Conservation (phyloP, 75 land plant genomes). For the Pseudotsuga menziesii region DNA sequence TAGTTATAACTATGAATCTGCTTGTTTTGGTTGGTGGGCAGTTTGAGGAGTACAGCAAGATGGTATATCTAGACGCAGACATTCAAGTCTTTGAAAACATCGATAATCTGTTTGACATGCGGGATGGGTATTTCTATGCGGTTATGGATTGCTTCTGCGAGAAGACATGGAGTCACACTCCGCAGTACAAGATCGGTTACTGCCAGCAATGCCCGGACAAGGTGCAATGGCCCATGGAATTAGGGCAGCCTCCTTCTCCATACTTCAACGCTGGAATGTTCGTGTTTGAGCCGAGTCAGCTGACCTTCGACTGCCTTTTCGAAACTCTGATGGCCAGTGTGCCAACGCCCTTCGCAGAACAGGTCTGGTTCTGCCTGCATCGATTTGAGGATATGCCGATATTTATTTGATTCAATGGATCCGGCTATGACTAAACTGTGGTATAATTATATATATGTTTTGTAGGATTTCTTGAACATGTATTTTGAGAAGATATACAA, state of each 20-base stretch:
- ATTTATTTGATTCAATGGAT: too few species aligned
- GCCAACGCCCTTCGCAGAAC: slow-evolving; percentile 62
- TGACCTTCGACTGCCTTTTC: slow-evolving; percentile 29
- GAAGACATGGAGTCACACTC: slow-evolving; percentile 48
- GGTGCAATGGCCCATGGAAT: slow-evolving; percentile 27
- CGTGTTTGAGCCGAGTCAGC: slow-evolving; percentile 43
- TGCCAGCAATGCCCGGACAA: slow-evolving; percentile 65
- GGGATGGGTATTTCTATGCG: slow-evolving; percentile 43
- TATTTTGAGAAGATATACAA: slow-evolving; percentile 40
- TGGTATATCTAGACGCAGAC: slow-evolving; percentile 59
- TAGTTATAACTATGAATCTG: too few species aligned
- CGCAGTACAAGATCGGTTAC: slow-evolving; percentile 45
- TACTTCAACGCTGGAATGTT: slow-evolving; percentile 73
- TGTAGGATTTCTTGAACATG: slow-evolving; percentile 54
- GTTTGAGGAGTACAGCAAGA: slow-evolving; percentile 21
- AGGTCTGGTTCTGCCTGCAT: slow-evolving; percentile 21
- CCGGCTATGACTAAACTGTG: too few species aligned
- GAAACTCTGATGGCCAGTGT: slow-evolving; percentile 26
- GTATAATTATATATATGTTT: too few species aligned
- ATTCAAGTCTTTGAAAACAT: slow-evolving; percentile 59
- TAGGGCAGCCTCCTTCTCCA: slow-evolving; percentile 29
- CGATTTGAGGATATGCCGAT: too few species aligned
- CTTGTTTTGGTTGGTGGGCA: too few species aligned
- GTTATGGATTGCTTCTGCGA: slow-evolving; percentile 72
- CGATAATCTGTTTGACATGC: slow-evolving; percentile 43